Percentiles rank a stretch among this genome's conserved stretches.
phyloP scores from a whole-genome alignment of 2,329 filamentous ascomycete species.

The Arachnopeziza araneosa region DNA sequence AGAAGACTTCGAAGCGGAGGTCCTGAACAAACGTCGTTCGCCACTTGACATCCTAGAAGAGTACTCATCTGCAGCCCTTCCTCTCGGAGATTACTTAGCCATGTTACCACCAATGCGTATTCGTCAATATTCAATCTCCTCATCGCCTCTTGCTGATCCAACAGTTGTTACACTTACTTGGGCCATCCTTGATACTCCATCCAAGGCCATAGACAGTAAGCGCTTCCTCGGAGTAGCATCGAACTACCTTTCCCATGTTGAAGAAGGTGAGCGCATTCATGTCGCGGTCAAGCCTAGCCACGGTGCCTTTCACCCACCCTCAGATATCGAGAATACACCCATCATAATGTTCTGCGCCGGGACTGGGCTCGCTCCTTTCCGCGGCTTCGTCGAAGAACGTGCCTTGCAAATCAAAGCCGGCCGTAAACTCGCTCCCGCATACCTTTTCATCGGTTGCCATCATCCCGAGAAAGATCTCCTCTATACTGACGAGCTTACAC shows the following conservation, averaged over 20 bases:
- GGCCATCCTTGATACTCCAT: conserved; percentile 45
- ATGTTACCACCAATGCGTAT: conserved; percentile 74
- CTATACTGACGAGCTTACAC: conserved; percentile 17
- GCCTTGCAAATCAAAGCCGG: conserved; percentile 38
- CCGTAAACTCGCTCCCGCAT: conserved; percentile 22
- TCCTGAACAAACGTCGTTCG: conserved; percentile 48
- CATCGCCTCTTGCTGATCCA: conserved; percentile 65
- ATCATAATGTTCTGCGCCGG: conserved; percentile 32
- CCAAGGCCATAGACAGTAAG: conserved; percentile 31
- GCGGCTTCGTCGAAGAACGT: conserved; percentile 43
- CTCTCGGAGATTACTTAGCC: conserved; percentile 61
- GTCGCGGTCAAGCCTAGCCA: conserved; percentile 36
- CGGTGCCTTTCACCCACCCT: conserved; percentile 29
- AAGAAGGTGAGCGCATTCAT: conserved; percentile 34
- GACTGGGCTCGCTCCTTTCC: conserved; percentile 42
- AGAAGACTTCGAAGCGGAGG: conserved; percentile 26
- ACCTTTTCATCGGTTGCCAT: conserved; percentile 26
- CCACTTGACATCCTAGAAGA: conserved; percentile 65
- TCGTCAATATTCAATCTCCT: conserved; percentile 76
- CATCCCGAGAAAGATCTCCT: conserved; percentile 21
- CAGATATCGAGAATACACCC: conserved; percentile 26
- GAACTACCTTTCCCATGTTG: conserved; percentile 39
- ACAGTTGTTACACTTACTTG: conserved; percentile 58
- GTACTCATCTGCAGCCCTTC: conserved; percentile 52
- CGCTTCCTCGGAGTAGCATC: conserved; percentile 44